Conservation (phyloP, 176 grass and related monocot genomes). For the Aegilops sharonensis region DNA sequence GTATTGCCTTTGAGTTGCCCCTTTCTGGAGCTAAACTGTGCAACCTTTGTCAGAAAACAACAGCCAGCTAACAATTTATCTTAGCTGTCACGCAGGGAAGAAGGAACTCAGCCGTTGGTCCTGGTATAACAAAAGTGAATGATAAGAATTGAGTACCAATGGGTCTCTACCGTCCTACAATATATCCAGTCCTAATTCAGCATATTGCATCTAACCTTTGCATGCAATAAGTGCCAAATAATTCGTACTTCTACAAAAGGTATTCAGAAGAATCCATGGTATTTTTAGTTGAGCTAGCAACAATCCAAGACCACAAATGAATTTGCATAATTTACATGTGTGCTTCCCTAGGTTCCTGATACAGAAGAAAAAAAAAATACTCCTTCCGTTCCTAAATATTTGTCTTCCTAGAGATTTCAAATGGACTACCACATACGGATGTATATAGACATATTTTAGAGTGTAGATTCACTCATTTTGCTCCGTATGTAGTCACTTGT, state of each 20-base stretch:
- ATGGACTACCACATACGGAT: no score
- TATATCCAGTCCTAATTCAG: background rate
- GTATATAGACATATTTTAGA: no score
- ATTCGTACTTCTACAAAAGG: background rate
- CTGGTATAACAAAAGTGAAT: conserved; percentile 17
- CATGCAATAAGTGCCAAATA: background rate
- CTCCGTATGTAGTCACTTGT: no score
- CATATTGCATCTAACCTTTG: background rate
- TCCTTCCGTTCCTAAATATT: no score
- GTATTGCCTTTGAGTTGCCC: background rate
- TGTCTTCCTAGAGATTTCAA: no score
- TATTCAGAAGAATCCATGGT: background rate
- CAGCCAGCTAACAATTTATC: background rate
- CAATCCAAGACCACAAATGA: background rate
- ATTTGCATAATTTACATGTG: background rate
- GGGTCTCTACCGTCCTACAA: background rate
- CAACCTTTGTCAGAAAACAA: conserved; percentile 12
- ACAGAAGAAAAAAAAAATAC: background rate
- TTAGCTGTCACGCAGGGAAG: background rate
- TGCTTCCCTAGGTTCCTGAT: background rate
- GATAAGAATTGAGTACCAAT: background rate
- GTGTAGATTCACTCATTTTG: no score
- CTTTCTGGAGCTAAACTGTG: background rate
- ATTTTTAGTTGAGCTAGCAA: background rate
- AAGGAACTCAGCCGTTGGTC: conserved; percentile 3